Percentiles rank a stretch among this genome's conserved stretches.
Conservation (phyloP, 257 asterid species). For the Solanum virginianum region DNA sequence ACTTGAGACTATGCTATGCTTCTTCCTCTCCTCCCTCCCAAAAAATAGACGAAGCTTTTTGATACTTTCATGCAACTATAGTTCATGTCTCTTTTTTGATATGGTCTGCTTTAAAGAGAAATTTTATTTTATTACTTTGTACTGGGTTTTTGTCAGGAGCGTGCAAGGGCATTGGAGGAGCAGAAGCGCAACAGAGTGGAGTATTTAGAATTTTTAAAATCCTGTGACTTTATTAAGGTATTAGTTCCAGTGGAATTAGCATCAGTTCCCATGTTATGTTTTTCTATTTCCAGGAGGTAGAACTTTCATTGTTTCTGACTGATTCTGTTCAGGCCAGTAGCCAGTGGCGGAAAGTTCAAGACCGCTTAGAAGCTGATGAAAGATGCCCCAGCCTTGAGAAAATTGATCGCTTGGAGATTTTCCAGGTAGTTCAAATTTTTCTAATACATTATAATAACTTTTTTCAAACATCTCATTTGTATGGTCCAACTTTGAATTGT, state of each 20-base stretch:
- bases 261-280: not conserved
- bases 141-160: constrained; percentile 45
- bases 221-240: constrained; percentile 89
- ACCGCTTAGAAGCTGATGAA: constrained; percentile 83
- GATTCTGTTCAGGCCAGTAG: constrained; percentile 60
- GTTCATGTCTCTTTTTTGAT: not conserved
- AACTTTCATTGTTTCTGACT: not conserved
- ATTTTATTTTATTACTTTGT: not conserved
- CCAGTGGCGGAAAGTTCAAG: constrained; percentile 96
- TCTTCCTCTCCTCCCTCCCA: not conserved
- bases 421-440: constrained; percentile 48
- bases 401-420: constrained; percentile 78
- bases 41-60: not conserved
- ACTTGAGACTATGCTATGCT: not conserved
- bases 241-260: not conserved
- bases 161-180: constrained; percentile 80
- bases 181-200: constrained; percentile 53
- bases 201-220: constrained; percentile 64
- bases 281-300: not conserved
- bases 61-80: not conserved
- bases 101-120: not conserved
- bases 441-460: not conserved
- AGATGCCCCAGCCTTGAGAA: constrained; percentile 90
- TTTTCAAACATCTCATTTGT: not conserved
- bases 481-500: not conserved